Base-by-base conservation (phyloP, 2,329 filamentous ascomycete genomes). In the Gaeumannomyces sp. region DNA sequence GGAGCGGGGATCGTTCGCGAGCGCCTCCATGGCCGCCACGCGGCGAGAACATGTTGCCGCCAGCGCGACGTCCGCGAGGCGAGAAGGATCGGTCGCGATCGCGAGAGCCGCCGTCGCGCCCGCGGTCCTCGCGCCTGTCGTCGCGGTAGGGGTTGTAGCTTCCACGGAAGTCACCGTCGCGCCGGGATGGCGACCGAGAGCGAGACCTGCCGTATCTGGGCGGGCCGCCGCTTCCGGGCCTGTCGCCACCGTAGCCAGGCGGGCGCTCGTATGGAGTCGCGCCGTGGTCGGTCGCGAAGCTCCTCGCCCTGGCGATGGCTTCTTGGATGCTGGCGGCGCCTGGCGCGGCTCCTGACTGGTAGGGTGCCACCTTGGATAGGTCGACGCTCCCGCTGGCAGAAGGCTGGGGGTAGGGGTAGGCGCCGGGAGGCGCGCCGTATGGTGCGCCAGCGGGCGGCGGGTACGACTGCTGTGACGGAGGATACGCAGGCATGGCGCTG, bases 311-410 rank as follows among this genome's bases (percentile, higher is more conserved):
- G 56, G 92, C 91, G 71, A 96, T 89, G 61, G 92, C 90, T 75
- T 96, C 92, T 66, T 89, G 85, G 68, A 96, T 89, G 76, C 89
- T 94, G 70, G 96, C 89, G 27, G 89, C 92, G 66, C 92, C 92
- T 35, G 90, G 91, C 73, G 85, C 71, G 90, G 90, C 91, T 11
- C 65, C 62, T 6, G 62, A 63, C 14, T 57, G 57, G 56, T 63
- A 63, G 7, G 62, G 62, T 16, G 62, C 58, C 22, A 63, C 56
- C 64, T 85, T 83, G 76, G 89, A 93, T 63, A 96, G 78, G 73
- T 96, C 92, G 68, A 96, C 81, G 70, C 86, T 93, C 62, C 92
- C 92, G 66, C 89, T 90, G 65, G 83, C 84, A 7, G 89, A 85
- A 2, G 91, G 90, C 69, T 88, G 87, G 3, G 90, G 89, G 59